Base-by-base conservation (phyloP, 73 alveolate genomes). In the Stentor roeselii region DNA sequence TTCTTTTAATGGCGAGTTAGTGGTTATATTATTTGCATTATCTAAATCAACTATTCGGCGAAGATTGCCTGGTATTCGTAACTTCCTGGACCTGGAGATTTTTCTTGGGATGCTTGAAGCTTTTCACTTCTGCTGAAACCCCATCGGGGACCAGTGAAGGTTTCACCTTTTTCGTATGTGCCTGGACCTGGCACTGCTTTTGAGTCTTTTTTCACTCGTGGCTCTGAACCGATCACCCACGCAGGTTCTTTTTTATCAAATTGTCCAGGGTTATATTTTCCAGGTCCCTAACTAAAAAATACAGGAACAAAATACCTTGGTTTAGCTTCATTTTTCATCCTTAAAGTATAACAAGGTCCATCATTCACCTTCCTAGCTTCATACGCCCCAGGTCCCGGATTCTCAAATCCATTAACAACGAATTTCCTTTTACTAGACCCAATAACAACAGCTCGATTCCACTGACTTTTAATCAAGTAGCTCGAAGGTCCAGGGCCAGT, bases 371-470 rank as follows among this genome's bases (percentile, higher is more conserved):
- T 21, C 6, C 21, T 6, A 50, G 67, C 21, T 21, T 50, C 67
- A 50, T 50, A 50, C 67, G 67, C 67, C 30, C 67, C 67, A 11
- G 67, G 67, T 6, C 67, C 67, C 21, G 67, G 67, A 50, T 50
- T 50, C 21, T 50, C 21, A 50, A 6, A 50, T 6, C 21, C 21
- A 50, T 50, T 21, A 50, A 50, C 6, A 11, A 50, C 21, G 30
- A 50, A 50, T 50, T 50, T 21, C 6, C 67, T 6, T 50, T 50
- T 50, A 50, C 67, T 50, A 11, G 67, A 50, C 67, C 67, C 67
- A 50, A 50, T 50, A 11, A 11, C 21, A 11, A 21, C 21, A 6
- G 30, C 67, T 21, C 67, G 6, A 50, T 6, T 50, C 67, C 21
- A 11, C 21, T 6, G 67, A 21, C 67, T 50, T 50, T 50, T 21